Conservation (phyloP, 176 grass and related monocot genomes). For the Coix lacrymajobi region DNA sequence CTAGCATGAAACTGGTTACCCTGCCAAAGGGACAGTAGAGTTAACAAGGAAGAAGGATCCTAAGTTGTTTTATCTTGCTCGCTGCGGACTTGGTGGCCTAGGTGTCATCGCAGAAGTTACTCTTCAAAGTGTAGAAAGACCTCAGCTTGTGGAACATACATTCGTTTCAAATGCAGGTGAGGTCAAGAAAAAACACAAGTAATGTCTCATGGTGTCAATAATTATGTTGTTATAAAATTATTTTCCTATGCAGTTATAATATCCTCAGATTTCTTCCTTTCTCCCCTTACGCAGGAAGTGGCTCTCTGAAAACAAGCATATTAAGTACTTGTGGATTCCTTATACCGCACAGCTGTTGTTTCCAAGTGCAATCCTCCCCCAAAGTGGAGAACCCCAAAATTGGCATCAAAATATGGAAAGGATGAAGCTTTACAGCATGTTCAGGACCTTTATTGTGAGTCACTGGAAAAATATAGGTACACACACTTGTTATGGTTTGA, state of each 20-base stretch:
- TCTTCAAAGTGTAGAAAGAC: conserved; percentile 71
- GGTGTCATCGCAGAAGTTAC: conserved; percentile 79
- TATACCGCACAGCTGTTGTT: conserved; percentile 72
- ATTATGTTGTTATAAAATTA: conserved; percentile 5
- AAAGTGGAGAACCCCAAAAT: conserved; percentile 67
- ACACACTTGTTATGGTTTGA: conserved; percentile 4
- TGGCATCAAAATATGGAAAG: conserved; percentile 62
- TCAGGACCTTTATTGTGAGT: conserved; percentile 66
- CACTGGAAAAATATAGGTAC: conserved; percentile 64
- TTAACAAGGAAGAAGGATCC: conserved; percentile 73
- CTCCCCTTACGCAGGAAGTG: conserved; percentile 60
- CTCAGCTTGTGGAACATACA: conserved; percentile 79
- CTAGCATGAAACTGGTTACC: conserved; percentile 91
- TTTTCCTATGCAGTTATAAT: neutral
- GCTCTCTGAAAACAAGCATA: conserved; percentile 79
- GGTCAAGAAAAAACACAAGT: conserved; percentile 93
- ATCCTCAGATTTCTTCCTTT: conserved; percentile 9
- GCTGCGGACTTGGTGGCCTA: conserved; percentile 67
- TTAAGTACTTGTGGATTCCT: conserved; percentile 82
- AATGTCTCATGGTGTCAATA: conserved; percentile 22
- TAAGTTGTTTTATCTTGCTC: conserved; percentile 78
- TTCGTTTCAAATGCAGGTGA: conserved; percentile 66
- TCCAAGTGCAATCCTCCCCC: conserved; percentile 75
- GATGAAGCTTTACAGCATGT: conserved; percentile 78
- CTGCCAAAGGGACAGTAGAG: conserved; percentile 76